Conservation (phyloP, 257 asterid genomes). For the Capsicum chinense region DNA sequence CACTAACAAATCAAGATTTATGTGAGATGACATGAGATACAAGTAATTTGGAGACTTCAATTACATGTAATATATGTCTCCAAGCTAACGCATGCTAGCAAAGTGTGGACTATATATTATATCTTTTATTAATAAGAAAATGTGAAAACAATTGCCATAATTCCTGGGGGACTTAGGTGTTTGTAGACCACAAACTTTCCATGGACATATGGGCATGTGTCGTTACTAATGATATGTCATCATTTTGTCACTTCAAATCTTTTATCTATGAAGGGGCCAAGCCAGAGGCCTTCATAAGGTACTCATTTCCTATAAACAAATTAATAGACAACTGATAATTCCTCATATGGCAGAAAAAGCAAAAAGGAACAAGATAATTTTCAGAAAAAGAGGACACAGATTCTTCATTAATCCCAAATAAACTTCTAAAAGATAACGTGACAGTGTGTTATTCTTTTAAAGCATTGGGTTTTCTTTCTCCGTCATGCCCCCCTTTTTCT, state of each 20-base stretch:
- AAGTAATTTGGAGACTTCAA: slow-evolving; percentile 17
- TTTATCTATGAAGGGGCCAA: not conserved
- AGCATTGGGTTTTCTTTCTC: not conserved
- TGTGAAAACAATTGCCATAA: not conserved
- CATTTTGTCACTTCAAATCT: not conserved
- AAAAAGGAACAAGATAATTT: not conserved
- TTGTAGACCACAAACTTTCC: not conserved
- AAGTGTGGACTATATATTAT: not conserved
- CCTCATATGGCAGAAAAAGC: slow-evolving; percentile 4
- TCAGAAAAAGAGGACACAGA: not conserved
- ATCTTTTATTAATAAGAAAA: not conserved
- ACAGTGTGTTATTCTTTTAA: not conserved
- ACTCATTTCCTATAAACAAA: slow-evolving; percentile 1
- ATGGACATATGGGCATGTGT: not conserved
- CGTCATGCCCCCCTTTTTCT: not conserved
- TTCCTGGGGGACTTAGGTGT: not conserved
- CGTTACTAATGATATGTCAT: slow-evolving; percentile 16
- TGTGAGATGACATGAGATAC: not conserved
- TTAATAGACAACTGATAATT: not conserved
- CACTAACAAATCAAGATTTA: not conserved
- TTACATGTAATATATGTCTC: not conserved
- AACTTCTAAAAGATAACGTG: not conserved
- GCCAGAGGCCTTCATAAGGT: not conserved
- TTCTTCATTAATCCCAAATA: not conserved
- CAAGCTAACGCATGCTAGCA: not conserved